Evolutionary conservation across 345 rosid genomes (phyloP), one percentile per base, ranked within the genome.

Genomic region (Pugionium cornutum): DNA sequence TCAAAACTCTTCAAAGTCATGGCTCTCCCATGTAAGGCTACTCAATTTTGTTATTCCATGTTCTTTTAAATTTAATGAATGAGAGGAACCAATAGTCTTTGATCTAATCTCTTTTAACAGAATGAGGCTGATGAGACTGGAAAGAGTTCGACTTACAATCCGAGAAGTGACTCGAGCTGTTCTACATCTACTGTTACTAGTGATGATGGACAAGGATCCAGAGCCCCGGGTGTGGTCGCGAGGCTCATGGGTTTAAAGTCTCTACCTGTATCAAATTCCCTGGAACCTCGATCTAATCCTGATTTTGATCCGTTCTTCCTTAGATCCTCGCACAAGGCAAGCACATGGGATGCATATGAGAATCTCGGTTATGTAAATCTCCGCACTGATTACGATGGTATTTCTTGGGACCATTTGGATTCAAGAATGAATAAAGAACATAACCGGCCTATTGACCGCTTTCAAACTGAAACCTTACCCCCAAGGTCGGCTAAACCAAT

Each of bases 221-320:
- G 75, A 77, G 86, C 87, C 34, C 96, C 97, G 1, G 87, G 97
- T 49, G 95, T 88, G 34, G 91, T 94, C 57, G 99, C 96, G 32
- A 84, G 91, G 70, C 95, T 94, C 41, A 94, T 94, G 99, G 99
- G 99, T 69, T 73, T 90, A 76, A 83, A 94, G 78, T 83, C 90
- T 5, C 73, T 94, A 74, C 99, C 99, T 7, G 75, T 72, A 3
- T 54, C 81, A 7, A 80, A 63, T 62, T 76, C 57, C 55, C 58
- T 53, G 0, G 83, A 82, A 60, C 67, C 80, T 27, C 77, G 77
- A 58, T 70, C 45, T 58, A 52, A 44, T 58, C 49, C 55, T 5
- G 62, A 53, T 10, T 36, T 36, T 37, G 67, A 66, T 66, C 75
- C 65, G n/a, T 62, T 68, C 61, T 32, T 75, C 44, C 58, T 74